phyloP scores from a whole-genome alignment of 176 grass and related monocot genomes.

The Panicum miliaceum region DNA sequence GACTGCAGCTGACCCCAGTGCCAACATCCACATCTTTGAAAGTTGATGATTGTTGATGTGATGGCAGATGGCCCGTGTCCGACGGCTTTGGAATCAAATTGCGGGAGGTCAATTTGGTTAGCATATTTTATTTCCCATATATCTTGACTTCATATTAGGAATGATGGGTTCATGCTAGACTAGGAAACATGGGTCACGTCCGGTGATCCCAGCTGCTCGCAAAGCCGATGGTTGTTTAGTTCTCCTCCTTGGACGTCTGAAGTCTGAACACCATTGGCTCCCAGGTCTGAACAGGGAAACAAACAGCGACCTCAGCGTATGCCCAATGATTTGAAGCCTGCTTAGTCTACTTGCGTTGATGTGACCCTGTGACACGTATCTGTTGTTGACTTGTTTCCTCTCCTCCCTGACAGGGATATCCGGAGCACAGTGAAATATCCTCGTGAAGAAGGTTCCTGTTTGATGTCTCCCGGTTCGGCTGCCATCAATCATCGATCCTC shows the following conservation, averaged over 20 bases:
- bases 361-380: conserved; percentile 20
- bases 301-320: background rate
- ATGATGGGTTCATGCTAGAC: too few species aligned
- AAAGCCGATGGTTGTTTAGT: background rate
- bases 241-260: conserved; percentile 24
- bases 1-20: background rate
- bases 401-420: background rate
- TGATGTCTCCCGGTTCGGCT: background rate
- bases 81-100: background rate
- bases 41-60: conserved; percentile 25
- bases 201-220: conserved; percentile 13
- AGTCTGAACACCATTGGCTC: conserved; percentile 31
- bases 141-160: conserved; percentile 25
- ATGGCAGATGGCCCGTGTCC: background rate
- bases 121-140: background rate
- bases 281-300: conserved; percentile 23
- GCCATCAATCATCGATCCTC: background rate
- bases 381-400: background rate
- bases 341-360: conserved; percentile 12
- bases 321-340: background rate
- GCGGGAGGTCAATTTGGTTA: background rate
- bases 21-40: background rate
- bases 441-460: background rate
- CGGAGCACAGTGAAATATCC: conserved; percentile 24
- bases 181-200: background rate